Evolutionary conservation across 495 filamentous ascomycete genomes (phyloP).

Genomic region (Lindgomyces ingoldianus): DNA sequence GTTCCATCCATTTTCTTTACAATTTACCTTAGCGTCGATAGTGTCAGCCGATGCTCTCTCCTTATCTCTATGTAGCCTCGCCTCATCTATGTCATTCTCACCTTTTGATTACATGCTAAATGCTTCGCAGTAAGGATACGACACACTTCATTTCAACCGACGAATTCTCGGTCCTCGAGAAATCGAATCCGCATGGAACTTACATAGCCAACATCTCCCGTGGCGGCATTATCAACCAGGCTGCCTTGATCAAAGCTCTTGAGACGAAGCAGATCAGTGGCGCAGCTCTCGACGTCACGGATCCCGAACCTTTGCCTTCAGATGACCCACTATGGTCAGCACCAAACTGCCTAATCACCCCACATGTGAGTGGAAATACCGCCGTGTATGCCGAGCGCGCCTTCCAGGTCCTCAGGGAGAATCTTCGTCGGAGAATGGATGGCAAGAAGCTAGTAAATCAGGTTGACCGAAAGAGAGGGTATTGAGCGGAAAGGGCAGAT

Average conservation of each 20-base stretch:
- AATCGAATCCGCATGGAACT: conserved; percentile 60
- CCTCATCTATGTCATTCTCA: background rate
- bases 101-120: conserved; percentile 8
- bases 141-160: conserved; percentile 60
- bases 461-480: conserved; percentile 64
- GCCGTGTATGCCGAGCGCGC: conserved; percentile 60
- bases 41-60: background rate
- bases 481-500: conserved; percentile 43
- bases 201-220: conserved; percentile 82
- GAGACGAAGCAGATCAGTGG: conserved; percentile 59
- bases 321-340: conserved; percentile 72
- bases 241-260: conserved; percentile 65
- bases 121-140: conserved; percentile 52
- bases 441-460: conserved; percentile 68
- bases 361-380: conserved; percentile 71
- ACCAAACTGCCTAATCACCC: conserved; percentile 73
- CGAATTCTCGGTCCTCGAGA: conserved; percentile 66
- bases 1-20: background rate
- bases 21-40: too few species aligned
- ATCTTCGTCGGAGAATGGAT: conserved; percentile 59
- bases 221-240: conserved; percentile 69
- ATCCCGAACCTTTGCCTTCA: conserved; percentile 76
- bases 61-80: background rate
- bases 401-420: conserved; percentile 61
- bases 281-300: conserved; percentile 81